Percentiles rank a stretch among this genome's conserved stretches.
phyloP scores from a whole-genome alignment of 1,284 basidiomycete species.

The Ganoderma leucocontextum region DNA sequence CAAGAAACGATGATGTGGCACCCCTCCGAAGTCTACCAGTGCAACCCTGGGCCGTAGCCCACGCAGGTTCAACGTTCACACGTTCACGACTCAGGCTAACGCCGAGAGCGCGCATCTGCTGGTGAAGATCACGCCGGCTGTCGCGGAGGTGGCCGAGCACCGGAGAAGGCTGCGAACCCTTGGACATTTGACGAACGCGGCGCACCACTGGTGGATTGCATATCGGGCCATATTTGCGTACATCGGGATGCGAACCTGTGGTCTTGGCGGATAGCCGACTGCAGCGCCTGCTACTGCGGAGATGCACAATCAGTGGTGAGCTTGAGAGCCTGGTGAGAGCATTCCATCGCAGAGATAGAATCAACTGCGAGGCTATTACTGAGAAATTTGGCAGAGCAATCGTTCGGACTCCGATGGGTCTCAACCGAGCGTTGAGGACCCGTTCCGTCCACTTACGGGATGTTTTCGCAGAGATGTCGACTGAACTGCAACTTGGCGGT shows the following conservation, averaged over 20 bases:
- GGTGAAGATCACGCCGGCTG: conserved; percentile 39
- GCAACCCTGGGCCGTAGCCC: conserved; percentile 60
- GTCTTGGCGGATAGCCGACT: conserved; percentile 45
- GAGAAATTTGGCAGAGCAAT: not conserved
- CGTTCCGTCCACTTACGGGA: too few species aligned
- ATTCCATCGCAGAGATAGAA: conserved; percentile 45
- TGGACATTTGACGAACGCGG: conserved; percentile 62
- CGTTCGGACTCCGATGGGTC: not conserved
- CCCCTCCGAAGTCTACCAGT: conserved; percentile 59
- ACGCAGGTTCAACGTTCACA: conserved; percentile 47
- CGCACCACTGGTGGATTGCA: conserved; percentile 55
- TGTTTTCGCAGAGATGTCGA: too few species aligned
- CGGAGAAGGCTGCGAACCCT: conserved; percentile 47
- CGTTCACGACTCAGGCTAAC: conserved; percentile 24
- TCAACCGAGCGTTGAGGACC: not conserved
- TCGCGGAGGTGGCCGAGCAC: conserved; percentile 51
- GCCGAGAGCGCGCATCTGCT: conserved; percentile 47
- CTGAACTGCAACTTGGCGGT: too few species aligned
- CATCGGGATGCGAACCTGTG: conserved; percentile 44
- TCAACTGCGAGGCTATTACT: not conserved
- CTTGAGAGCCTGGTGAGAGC: conserved; percentile 20
- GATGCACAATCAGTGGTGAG: conserved; percentile 51
- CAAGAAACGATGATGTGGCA: conserved; percentile 46
- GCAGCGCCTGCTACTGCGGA: conserved; percentile 43
- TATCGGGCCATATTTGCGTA: conserved; percentile 54